Evolutionary conservation across 306 rosid genomes (phyloP).

Genomic region (Mimosa bimucronata): DNA sequence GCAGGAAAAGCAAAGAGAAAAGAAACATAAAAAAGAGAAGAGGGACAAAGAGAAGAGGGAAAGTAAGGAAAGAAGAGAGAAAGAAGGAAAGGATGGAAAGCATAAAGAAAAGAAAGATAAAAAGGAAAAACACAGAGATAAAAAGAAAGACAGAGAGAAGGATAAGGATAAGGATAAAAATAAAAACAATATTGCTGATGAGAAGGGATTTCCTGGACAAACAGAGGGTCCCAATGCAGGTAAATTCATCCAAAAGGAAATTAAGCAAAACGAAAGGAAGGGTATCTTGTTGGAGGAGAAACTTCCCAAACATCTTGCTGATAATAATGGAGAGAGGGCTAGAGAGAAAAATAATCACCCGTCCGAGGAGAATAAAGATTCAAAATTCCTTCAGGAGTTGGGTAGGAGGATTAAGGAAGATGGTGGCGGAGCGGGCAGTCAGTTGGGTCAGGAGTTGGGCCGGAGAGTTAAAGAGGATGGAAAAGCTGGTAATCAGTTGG

Average conservation of each 20-base stretch:
- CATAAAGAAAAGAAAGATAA: constrained; percentile 71
- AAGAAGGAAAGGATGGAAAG: constrained; percentile 66
- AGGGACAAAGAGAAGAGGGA: constrained; percentile 66
- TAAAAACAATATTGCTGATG: constrained; percentile 49
- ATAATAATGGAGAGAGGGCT: constrained; percentile 53
- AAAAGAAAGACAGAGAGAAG: constrained; percentile 69
- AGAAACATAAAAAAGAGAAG: constrained; percentile 69
- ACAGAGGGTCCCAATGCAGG: constrained; percentile 41
- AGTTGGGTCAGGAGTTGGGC: constrained; percentile 48
- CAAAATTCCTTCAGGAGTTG: constrained; percentile 56
- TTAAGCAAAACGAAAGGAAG: constrained; percentile 42
- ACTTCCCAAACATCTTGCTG: constrained; percentile 47
- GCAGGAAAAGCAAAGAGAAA: constrained; percentile 76
- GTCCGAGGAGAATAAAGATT: constrained; percentile 48
- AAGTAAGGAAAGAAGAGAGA: constrained; percentile 66
- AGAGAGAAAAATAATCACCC: constrained; percentile 41
- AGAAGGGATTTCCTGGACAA: constrained; percentile 51
- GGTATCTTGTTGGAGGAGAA: constrained; percentile 43
- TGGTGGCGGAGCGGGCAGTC: constrained; percentile 33
- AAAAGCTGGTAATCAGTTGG: constrained; percentile 46
- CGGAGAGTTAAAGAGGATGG: constrained; percentile 52
- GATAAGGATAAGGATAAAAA: constrained; percentile 54
- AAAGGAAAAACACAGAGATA: constrained; percentile 65
- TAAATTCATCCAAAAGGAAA: constrained; percentile 51
- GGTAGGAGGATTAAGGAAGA: constrained; percentile 60